Percentiles rank a stretch among this genome's conserved stretches.
These are phyloP conservation scores for Cyclanthera cordifolia DNA, from an alignment of 306 rosid species.

Conservation along the genomic window DNA sequence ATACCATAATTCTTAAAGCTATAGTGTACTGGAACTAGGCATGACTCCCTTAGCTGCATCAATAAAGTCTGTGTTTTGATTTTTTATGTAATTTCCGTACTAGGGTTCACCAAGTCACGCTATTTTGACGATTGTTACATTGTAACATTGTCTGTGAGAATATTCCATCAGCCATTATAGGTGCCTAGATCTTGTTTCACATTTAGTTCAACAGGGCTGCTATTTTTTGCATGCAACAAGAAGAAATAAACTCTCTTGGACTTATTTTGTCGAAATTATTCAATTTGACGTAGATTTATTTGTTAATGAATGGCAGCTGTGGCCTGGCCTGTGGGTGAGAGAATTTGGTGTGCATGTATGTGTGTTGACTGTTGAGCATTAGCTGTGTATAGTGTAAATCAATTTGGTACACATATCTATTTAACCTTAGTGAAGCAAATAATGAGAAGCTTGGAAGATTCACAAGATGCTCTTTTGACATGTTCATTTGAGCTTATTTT, in stretches of 20 bases:
- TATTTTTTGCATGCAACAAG: background rate
- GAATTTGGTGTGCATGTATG: background rate
- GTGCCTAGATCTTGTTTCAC: background rate
- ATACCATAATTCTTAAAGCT: background rate
- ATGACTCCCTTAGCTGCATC: background rate
- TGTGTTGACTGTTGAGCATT: background rate
- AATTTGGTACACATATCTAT: background rate
- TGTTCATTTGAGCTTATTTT: background rate
- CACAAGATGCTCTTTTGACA: background rate
- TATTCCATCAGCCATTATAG: background rate
- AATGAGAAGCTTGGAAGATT: background rate
- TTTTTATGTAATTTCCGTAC: background rate
- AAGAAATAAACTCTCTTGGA: background rate
- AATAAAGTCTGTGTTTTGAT: background rate
- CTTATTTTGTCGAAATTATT: background rate
- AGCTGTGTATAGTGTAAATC: background rate
- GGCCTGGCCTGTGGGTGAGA: too few species aligned
- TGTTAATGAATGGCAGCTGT: background rate
- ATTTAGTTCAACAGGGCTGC: background rate
- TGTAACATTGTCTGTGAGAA: background rate
- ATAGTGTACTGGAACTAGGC: background rate
- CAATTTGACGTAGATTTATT: background rate
- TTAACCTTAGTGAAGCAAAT: background rate
- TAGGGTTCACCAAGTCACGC: background rate
- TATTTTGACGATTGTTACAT: background rate